Evolutionary conservation across 2,329 filamentous ascomycete species (phyloP).

Genomic region (Leptodontidium sp.): DNA sequence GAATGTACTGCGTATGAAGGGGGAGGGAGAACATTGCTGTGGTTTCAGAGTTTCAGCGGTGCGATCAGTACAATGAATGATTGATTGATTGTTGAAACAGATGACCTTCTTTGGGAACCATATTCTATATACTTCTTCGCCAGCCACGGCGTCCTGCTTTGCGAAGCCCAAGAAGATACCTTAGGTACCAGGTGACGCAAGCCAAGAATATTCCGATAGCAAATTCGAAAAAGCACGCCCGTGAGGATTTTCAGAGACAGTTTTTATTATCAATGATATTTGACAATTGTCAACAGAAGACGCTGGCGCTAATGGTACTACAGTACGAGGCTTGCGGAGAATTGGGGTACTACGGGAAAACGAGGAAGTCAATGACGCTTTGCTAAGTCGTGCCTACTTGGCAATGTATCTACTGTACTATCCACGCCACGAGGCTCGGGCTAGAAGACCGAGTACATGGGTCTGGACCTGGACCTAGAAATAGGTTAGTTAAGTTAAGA

Average conservation of each 20-base stretch:
- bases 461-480: not conserved
- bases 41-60: too few relatives aligned
- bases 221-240: not conserved
- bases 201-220: not conserved
- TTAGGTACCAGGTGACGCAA: not conserved
- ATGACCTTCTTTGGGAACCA: too few relatives aligned
- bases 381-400: not conserved
- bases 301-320: too few relatives aligned
- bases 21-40: constrained; percentile 12
- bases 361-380: constrained; percentile 12
- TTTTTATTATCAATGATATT: not conserved
- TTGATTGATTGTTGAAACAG: too few relatives aligned
- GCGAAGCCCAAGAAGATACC: not conserved
- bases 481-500: too few relatives aligned
- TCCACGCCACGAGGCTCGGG: not conserved
- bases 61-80: too few relatives aligned
- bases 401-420: not conserved
- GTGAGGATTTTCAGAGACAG: not conserved
- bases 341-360: not conserved
- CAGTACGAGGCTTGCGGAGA: not conserved
- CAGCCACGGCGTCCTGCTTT: too few relatives aligned
- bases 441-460: not conserved
- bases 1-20: not conserved
- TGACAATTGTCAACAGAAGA: too few relatives aligned
- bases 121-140: too few relatives aligned